Percentiles rank a stretch among this genome's conserved stretches.
Conservation (phyloP, 129 eudicot species). For the Glebionis coronaria region DNA sequence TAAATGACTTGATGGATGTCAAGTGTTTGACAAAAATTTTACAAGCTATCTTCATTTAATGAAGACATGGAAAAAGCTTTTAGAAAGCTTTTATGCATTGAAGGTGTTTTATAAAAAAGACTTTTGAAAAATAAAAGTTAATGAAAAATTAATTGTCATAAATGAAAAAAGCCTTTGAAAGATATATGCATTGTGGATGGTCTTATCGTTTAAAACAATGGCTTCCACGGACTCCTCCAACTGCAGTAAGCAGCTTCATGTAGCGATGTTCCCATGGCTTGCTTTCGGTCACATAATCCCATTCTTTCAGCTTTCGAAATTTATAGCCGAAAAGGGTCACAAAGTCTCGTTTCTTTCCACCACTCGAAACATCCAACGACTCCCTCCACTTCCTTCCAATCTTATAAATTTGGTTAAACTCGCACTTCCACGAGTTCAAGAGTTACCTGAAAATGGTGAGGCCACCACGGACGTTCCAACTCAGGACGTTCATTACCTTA, state of each 20-base stretch:
- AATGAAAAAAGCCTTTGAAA: no score
- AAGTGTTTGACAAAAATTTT: no score
- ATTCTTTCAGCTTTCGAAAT: conserved; percentile 42
- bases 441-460: conserved; percentile 39
- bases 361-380: conserved; percentile 48
- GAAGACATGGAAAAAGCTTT: no score
- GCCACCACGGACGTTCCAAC: conserved; percentile 40
- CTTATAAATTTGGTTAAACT: conserved; percentile 28
- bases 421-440: conserved; percentile 28
- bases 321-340: conserved; percentile 41
- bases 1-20: no score
- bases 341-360: conserved; percentile 42
- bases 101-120: no score
- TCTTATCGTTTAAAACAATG: neutral
- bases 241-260: conserved; percentile 19
- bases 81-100: no score
- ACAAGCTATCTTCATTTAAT: no score
- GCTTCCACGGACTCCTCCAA: conserved; percentile 1
- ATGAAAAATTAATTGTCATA: no score
- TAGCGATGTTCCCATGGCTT: conserved; percentile 50
- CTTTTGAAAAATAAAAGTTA: no score
- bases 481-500: no score
- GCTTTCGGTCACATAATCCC: conserved; percentile 51
- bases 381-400: conserved; percentile 32
- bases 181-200: no score